phyloP scores from a whole-genome alignment of 2,329 filamentous ascomycete species.

The Knoxdaviesia proteae region DNA sequence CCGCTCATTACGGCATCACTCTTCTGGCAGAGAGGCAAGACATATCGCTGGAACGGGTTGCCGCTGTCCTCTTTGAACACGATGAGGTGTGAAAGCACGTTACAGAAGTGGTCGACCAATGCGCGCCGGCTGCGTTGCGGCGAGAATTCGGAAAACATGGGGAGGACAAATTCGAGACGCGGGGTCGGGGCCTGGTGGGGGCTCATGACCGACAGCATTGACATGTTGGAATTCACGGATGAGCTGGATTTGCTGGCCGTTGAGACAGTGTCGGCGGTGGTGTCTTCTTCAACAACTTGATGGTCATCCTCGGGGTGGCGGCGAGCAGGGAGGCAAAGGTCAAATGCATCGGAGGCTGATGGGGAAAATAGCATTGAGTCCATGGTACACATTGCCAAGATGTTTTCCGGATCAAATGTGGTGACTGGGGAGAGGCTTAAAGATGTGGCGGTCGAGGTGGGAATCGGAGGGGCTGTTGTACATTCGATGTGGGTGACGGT shows the following conservation, averaged over 20 bases:
- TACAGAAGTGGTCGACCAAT: conserved; percentile 41
- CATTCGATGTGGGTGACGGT: too few relatives aligned
- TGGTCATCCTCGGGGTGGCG: not conserved
- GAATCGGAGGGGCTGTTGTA: too few relatives aligned
- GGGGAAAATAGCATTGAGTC: not conserved
- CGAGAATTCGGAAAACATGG: conserved; percentile 36
- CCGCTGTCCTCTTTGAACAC: conserved; percentile 41
- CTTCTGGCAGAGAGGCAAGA: conserved; percentile 34
- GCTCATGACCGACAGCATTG: too few relatives aligned
- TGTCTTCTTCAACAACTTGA: too few relatives aligned
- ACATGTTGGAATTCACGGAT: too few relatives aligned
- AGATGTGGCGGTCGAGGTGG: not conserved
- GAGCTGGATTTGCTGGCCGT: too few relatives aligned
- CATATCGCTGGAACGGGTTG: conserved; percentile 41
- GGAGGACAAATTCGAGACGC: conserved; percentile 26
- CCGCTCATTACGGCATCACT: conserved; percentile 53
- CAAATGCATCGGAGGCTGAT: conserved; percentile 2
- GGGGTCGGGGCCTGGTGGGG: too few relatives aligned
- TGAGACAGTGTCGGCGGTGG: too few relatives aligned
- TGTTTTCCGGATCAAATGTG: not conserved
- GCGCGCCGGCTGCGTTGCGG: conserved; percentile 29
- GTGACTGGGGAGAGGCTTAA: not conserved
- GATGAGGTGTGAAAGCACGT: conserved; percentile 41
- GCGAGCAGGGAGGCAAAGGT: conserved; percentile 7
- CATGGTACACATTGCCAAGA: not conserved